Evolutionary conservation across 2,329 filamentous ascomycete genomes (phyloP).

Genomic region (Stagonosporopsis vannaccii): DNA sequence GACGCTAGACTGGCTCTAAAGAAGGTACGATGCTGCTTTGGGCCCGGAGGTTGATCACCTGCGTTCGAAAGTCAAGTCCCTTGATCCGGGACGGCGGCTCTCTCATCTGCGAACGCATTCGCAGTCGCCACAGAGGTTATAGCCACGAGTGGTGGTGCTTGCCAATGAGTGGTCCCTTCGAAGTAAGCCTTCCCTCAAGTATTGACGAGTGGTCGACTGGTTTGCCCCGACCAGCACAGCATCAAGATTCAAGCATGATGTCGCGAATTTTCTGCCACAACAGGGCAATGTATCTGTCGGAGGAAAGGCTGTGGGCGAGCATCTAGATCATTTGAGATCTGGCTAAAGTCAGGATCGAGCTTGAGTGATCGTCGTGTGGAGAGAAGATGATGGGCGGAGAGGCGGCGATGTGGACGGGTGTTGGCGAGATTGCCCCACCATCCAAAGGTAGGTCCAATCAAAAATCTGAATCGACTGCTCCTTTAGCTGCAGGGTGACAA

Average conservation of each 20-base stretch:
- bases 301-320: too few species aligned
- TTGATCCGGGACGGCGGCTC: background rate
- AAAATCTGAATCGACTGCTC: background rate
- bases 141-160: background rate
- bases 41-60: constrained; percentile 7
- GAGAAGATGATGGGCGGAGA: background rate
- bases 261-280: too few species aligned
- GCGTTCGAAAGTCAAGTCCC: background rate
- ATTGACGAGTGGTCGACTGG: background rate
- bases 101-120: background rate
- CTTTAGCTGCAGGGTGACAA: too few species aligned
- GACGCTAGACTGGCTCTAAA: background rate
- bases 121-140: background rate
- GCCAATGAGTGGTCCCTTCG: background rate
- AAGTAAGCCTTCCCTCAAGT: background rate
- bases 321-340: background rate
- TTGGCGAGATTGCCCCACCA: background rate
- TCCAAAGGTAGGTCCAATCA: background rate
- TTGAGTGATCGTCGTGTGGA: background rate
- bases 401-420: background rate
- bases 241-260: background rate
- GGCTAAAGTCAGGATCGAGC: background rate
- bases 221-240: too few species aligned
- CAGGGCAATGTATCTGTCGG: background rate
- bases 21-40: constrained; percentile 3